Evolutionary conservation across 371 early-diverging fungal species (phyloP).

Genomic region (Antonospora locustae): DNA sequence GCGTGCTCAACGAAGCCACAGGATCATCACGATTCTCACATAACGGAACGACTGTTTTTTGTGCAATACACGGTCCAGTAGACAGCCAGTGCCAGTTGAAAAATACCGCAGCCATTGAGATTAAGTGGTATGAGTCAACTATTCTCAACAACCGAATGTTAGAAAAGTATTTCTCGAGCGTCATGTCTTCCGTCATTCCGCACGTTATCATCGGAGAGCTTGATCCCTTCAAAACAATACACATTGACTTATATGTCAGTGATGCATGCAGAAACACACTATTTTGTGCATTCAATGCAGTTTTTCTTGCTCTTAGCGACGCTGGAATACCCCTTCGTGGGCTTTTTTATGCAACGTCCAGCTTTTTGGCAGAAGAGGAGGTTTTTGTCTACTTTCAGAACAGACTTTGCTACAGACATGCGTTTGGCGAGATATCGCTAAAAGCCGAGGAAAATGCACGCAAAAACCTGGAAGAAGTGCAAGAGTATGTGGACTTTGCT

Average conservation of each 20-base stretch:
- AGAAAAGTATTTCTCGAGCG: constrained; percentile 17
- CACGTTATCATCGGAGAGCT: constrained; percentile 12
- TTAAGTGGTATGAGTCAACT: constrained; percentile 9
- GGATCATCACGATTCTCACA: constrained; percentile 21
- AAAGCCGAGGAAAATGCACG: no score
- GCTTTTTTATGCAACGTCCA: constrained; percentile 21
- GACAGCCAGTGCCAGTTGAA: neutral
- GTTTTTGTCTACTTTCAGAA: constrained; percentile 31
- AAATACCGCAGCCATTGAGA: constrained; percentile 2
- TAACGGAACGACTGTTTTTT: constrained; percentile 19
- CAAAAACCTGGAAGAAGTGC: no score
- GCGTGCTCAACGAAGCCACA: constrained; percentile 2
- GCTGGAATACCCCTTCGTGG: constrained; percentile 33
- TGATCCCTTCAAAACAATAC: constrained; percentile 11
- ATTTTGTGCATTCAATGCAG: constrained; percentile 32
- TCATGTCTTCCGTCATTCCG: constrained; percentile 6
- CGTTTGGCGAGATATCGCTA: no score
- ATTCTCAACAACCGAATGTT: constrained; percentile 6
- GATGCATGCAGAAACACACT: constrained; percentile 12
- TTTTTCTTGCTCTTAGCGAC: constrained; percentile 17
- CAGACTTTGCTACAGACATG: no score
- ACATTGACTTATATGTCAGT: constrained; percentile 4
- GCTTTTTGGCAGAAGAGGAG: constrained; percentile 18
- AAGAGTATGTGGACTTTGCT: no score
- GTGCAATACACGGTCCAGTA: constrained; percentile 4